Percentiles rank a stretch among this genome's conserved stretches.
phyloP scores from a whole-genome alignment of 257 asterid genomes.

The Orobanche coerulescens region DNA sequence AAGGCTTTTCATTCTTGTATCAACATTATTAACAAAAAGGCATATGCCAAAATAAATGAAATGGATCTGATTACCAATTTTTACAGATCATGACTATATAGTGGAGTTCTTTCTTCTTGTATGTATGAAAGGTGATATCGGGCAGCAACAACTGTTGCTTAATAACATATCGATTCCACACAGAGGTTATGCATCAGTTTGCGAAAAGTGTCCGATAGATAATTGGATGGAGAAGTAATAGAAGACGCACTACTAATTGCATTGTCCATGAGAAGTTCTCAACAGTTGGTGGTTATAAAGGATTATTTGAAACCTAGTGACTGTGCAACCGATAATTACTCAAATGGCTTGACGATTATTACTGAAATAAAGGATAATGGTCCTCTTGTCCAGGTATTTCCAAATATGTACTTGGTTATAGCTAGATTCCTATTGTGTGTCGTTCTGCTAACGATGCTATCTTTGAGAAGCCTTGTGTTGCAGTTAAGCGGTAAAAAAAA shows the following conservation, averaged over 20 bases:
- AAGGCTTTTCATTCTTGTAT: too few species aligned
- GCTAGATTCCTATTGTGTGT: not conserved
- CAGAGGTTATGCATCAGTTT: slow-evolving; percentile 50
- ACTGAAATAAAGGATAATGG: slow-evolving; percentile 17
- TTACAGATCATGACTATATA: slow-evolving; percentile 58
- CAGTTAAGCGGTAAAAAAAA: too few species aligned
- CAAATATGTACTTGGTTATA: not conserved
- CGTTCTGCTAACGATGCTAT: not conserved
- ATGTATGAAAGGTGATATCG: slow-evolving; percentile 32
- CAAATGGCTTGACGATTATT: too few species aligned
- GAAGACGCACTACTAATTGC: slow-evolving; percentile 21
- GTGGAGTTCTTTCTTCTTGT: slow-evolving; percentile 73
- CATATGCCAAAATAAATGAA: too few species aligned
- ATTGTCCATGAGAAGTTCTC: slow-evolving; percentile 19
- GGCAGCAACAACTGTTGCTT: slow-evolving; percentile 53
- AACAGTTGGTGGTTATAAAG: slow-evolving; percentile 19
- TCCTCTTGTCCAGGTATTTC: slow-evolving; percentile 25
- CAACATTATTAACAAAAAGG: too few species aligned
- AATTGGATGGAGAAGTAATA: slow-evolving; percentile 18
- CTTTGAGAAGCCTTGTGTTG: not conserved
- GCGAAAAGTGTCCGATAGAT: slow-evolving; percentile 44
- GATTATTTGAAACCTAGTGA: slow-evolving; percentile 18
- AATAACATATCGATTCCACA: slow-evolving; percentile 45
- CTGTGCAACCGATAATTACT: not conserved
- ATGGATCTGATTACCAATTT: too few species aligned